Base-by-base conservation (phyloP, 768 basidiomycete species). In the Leccinum imitatum region DNA sequence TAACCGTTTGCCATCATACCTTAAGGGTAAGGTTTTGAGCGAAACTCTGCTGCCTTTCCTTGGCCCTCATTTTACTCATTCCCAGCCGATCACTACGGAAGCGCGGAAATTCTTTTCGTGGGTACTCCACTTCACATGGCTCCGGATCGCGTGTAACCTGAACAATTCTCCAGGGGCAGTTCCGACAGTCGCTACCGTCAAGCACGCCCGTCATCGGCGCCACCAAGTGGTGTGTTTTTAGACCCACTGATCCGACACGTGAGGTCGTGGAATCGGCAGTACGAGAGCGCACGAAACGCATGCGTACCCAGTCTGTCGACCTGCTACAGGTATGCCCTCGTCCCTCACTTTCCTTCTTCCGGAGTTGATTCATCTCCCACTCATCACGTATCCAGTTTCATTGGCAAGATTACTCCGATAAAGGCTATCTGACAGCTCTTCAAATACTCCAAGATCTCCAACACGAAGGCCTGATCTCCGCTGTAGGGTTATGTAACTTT, bases 141-240 rank as follows among this genome's bases (percentile, higher is more conserved):
- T 50, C 48, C 6, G 33, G 48, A 17, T 17, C 46, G 35, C 47
- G 10, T 57, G 30, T 33, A 35, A 15, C 46, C 47, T 56, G 51
- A 65, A 21, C 17, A 35, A 54, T 6, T 33, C 39, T 68, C 59
- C 71, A 93, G 91, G 91, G 91, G 13, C 84, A 88, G 70, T 90
- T 89, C 73, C 81, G 81, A 65, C 68, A 75, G 62, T 76, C 80
- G 13, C 71, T 84, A 17, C 70, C 77, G 30, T 62, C 74, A 31
- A 67, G 79, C 30, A 68, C 76, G 39, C 65, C 73, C 3, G 79
- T 89, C 10, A 62, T 93, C 25, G 88, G 90, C 47, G 90, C 87
- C 1, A 94, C 93, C 3, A 94, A 94, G 69, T 94, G 90, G 90
- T 93, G 91, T 71, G 83, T 91, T 14, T 93, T 93, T 76, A 79